A percentile compares a stretch with the other conserved stretches of the same genome.
These are phyloP conservation scores for Cladosporium phlei DNA, from an alignment of 2,329 filamentous ascomycete genomes.

Conservation along the genomic window DNA sequence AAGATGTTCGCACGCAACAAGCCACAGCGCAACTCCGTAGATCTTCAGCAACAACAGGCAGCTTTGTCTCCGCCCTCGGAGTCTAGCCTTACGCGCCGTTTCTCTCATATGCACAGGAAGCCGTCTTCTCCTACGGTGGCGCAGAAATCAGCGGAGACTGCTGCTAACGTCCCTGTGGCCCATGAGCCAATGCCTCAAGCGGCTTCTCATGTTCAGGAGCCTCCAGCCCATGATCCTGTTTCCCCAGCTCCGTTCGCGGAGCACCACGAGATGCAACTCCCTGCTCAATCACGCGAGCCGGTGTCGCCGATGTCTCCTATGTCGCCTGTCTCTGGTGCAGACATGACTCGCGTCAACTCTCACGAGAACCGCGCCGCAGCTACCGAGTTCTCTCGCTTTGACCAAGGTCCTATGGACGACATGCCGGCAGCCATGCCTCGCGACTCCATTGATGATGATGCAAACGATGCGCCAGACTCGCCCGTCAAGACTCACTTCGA, in stretches of 20 bases:
- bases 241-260: no score
- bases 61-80: constrained; percentile 29
- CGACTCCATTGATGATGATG: constrained; percentile 27
- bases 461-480: constrained; percentile 2
- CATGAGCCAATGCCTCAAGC: background rate
- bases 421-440: constrained; percentile 75
- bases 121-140: constrained; percentile 13
- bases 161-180: constrained; percentile 15
- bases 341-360: constrained; percentile 57
- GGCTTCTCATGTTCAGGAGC: constrained; percentile 2
- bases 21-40: constrained; percentile 40
- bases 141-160: constrained; percentile 20
- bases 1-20: constrained; percentile 61
- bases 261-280: no score
- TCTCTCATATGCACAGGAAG: constrained; percentile 41
- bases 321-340: constrained; percentile 45
- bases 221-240: background rate
- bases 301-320: constrained; percentile 28
- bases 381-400: constrained; percentile 64
- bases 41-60: constrained; percentile 44
- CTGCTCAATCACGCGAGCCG: constrained; percentile 16
- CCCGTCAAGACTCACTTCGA: constrained; percentile 12
- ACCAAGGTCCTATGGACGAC: constrained; percentile 82
- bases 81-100: constrained; percentile 33
- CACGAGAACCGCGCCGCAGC: constrained; percentile 56